phyloP scores from a whole-genome alignment of 1,139 yeast species.

The Kurtzmaniella quercitrusa region DNA sequence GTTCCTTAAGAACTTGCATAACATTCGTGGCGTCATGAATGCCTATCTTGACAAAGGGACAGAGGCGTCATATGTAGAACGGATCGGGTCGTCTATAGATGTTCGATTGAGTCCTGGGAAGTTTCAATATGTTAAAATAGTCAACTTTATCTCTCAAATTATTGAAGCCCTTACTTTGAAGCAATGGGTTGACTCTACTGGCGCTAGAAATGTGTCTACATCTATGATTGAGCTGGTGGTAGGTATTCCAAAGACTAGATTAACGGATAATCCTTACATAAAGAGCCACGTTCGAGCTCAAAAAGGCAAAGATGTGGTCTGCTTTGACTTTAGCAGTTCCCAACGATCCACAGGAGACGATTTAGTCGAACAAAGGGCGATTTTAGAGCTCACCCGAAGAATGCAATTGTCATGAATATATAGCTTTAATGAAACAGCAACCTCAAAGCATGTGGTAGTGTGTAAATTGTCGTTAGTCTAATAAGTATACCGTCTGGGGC shows the following conservation, averaged over 20 bases:
- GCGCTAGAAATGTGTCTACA: not conserved
- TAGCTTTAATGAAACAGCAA: too few species aligned
- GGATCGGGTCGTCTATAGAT: not conserved
- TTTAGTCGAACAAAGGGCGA: not conserved
- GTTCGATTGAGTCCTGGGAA: not conserved
- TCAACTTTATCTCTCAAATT: not conserved
- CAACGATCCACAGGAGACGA: not conserved
- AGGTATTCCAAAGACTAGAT: not conserved
- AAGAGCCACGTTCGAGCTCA: not conserved
- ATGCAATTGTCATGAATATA: not conserved
- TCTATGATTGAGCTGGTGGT: not conserved
- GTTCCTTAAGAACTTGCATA: conserved; percentile 16
- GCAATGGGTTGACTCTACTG: not conserved
- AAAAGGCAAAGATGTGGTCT: not conserved
- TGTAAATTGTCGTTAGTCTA: too few species aligned
- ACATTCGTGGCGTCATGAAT: not conserved
- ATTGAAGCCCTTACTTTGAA: not conserved
- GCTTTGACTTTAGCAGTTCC: not conserved
- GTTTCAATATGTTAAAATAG: not conserved
- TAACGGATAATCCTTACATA: not conserved
- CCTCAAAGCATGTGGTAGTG: too few species aligned
- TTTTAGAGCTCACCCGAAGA: not conserved
- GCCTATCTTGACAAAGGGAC: not conserved
- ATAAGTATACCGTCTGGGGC: too few species aligned
- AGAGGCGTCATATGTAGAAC: not conserved